Percentiles rank a stretch among this genome's conserved stretches.
These are phyloP conservation scores for Infundibulicybe gibba DNA, from an alignment of 768 basidiomycete species.

Conservation along the genomic window DNA sequence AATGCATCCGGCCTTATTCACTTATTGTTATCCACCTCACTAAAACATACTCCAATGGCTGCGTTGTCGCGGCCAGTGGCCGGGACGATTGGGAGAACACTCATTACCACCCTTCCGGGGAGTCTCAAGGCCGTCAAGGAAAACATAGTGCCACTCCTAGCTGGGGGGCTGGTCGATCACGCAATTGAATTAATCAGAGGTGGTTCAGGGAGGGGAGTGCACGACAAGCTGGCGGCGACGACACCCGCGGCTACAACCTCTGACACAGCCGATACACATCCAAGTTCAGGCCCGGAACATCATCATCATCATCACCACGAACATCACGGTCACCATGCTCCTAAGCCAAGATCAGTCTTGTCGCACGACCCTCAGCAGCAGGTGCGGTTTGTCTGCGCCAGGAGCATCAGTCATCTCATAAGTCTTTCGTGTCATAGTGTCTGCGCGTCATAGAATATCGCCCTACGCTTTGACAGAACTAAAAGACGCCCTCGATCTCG, in stretches of 20 bases:
- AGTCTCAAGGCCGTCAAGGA: slow-evolving; percentile 85
- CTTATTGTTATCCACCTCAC: slow-evolving; percentile 62
- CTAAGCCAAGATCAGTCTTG: slow-evolving; percentile 52
- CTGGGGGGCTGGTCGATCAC: slow-evolving; percentile 56
- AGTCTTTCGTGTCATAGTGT: slow-evolving; percentile 36
- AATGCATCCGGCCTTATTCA: slow-evolving; percentile 72
- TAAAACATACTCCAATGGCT: slow-evolving; percentile 74
- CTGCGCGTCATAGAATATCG: slow-evolving; percentile 70
- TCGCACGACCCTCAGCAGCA: slow-evolving; percentile 66
- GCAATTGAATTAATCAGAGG: slow-evolving; percentile 73
- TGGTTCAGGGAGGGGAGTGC: slow-evolving; percentile 41
- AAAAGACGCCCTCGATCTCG: slow-evolving; percentile 55
- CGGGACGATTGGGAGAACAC: slow-evolving; percentile 60
- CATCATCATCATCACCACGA: slow-evolving; percentile 33
- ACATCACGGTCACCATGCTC: slow-evolving; percentile 32
- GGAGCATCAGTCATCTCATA: neutral
- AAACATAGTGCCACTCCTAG: slow-evolving; percentile 61
- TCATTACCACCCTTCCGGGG: slow-evolving; percentile 81
- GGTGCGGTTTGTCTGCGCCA: slow-evolving; percentile 37
- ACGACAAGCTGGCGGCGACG: slow-evolving; percentile 45
- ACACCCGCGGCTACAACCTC: slow-evolving; percentile 29
- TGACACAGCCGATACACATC: slow-evolving; percentile 19
- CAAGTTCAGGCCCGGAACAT: slow-evolving; percentile 27
- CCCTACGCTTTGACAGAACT: slow-evolving; percentile 73
- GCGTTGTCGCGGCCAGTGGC: slow-evolving; percentile 83